Evolutionary conservation across 2,329 filamentous ascomycete species (phyloP).

Genomic region (Exophiala dermatitidis): DNA sequence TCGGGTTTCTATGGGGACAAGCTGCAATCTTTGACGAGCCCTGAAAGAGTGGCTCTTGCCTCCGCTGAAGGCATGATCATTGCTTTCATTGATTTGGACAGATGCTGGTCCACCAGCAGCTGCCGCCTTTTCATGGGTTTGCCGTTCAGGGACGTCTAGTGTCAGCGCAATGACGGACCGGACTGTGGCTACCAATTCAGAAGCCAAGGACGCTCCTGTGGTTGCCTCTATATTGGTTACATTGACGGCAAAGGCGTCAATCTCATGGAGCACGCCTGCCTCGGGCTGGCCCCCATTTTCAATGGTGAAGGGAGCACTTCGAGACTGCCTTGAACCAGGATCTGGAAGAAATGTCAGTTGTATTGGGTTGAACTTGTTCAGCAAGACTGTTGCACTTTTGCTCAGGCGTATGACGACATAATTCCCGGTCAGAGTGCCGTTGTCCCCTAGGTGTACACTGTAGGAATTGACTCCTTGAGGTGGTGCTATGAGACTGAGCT

Average conservation of each 20-base stretch:
- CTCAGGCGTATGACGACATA: slow-evolving; percentile 3
- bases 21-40: slow-evolving; percentile 1
- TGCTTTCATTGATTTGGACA: not conserved
- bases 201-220: not conserved
- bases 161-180: not conserved
- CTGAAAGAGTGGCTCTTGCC: not conserved
- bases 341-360: not conserved
- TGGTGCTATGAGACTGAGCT: not conserved
- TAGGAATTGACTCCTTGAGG: not conserved
- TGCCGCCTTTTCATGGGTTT: not conserved
- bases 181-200: not conserved
- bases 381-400: not conserved
- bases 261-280: not conserved
- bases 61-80: not conserved
- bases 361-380: slow-evolving; percentile 7
- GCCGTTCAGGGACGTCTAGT: not conserved
- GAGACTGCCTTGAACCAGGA: not conserved
- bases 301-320: not conserved
- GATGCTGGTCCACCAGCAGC: not conserved
- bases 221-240: slow-evolving; percentile 6
- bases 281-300: not conserved
- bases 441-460: slow-evolving; percentile 1
- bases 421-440: slow-evolving; percentile 1
- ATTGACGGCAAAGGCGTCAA: slow-evolving; percentile 10
- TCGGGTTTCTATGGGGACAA: not conserved